Evolutionary conservation across 805 yeast species (phyloP).

Genomic region (Wickerhamomyces pijperi): DNA sequence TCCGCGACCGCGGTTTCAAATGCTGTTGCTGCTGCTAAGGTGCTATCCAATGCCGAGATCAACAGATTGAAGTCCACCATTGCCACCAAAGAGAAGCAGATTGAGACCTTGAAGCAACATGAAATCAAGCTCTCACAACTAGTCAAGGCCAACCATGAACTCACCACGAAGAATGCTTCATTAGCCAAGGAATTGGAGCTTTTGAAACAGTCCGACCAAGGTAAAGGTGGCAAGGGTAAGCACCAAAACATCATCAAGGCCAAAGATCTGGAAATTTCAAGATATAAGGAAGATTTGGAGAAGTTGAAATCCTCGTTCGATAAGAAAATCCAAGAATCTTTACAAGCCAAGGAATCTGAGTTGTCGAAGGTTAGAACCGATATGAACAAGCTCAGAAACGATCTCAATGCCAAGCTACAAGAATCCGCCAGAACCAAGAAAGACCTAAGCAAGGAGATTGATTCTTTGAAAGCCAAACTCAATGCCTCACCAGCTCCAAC

Average conservation of each 20-base stretch:
- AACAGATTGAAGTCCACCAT: background rate
- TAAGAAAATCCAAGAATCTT: background rate
- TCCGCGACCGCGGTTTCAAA: too few relatives aligned
- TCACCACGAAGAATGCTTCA: background rate
- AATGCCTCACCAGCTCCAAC: background rate
- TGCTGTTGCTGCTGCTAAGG: too few relatives aligned
- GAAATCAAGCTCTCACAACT: background rate
- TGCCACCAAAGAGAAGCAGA: background rate
- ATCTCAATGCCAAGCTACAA: background rate
- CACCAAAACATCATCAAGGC: constrained; percentile 3
- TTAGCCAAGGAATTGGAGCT: background rate
- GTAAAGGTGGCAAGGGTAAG: background rate
- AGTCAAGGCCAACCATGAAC: background rate
- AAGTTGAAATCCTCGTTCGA: constrained; percentile 4
- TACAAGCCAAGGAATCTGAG: background rate
- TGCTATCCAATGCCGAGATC: background rate
- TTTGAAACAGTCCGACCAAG: background rate
- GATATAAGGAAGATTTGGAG: constrained; percentile 1
- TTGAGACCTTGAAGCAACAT: background rate
- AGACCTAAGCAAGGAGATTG: constrained; percentile 3
- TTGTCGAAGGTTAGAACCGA: constrained; percentile 6
- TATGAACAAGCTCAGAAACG: constrained; percentile 3
- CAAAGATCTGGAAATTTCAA: constrained; percentile 8
- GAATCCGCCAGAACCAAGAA: background rate
- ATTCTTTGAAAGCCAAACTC: constrained; percentile 2